Conservation (phyloP, 768 basidiomycete genomes). For the Russula olivacea region DNA sequence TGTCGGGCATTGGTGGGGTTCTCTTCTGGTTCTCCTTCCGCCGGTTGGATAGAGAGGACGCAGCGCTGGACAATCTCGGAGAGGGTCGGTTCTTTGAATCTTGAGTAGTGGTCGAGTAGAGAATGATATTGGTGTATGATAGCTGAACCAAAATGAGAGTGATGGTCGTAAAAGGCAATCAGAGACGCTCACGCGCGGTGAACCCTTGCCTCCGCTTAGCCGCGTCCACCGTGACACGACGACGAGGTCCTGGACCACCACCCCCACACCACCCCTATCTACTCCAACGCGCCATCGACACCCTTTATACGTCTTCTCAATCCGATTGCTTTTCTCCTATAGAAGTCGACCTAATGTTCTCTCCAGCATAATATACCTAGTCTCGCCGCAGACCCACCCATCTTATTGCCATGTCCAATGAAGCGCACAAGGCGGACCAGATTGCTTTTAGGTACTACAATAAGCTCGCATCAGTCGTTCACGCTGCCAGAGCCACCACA, state of each 20-base stretch:
- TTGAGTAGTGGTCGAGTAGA: neutral
- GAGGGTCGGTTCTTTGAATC: slow-evolving; percentile 35
- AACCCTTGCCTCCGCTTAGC: neutral
- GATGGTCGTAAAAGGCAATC: slow-evolving; percentile 11
- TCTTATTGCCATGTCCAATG: slow-evolving; percentile 44
- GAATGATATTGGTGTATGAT: neutral
- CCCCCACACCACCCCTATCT: neutral
- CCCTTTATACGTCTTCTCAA: neutral
- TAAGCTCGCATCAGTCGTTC: slow-evolving; percentile 72
- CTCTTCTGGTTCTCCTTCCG: slow-evolving; percentile 49
- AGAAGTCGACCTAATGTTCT: slow-evolving; percentile 23
- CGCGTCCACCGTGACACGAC: slow-evolving; percentile 9
- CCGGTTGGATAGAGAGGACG: slow-evolving; percentile 53
- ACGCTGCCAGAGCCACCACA: slow-evolving; percentile 62
- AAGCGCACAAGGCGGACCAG: slow-evolving; percentile 70
- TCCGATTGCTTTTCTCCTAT: neutral
- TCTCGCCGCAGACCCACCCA: slow-evolving; percentile 16
- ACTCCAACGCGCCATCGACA: neutral
- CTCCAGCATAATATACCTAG: slow-evolving; percentile 21
- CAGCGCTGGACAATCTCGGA: slow-evolving; percentile 48
- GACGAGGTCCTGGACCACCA: neutral
- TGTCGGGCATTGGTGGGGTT: slow-evolving; percentile 46
- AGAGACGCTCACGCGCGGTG: slow-evolving; percentile 3
- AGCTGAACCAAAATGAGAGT: neutral
- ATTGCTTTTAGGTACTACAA: slow-evolving; percentile 80